Evolutionary conservation across 768 basidiomycete species (phyloP).

Genomic region (Punctularia strigosozonata): DNA sequence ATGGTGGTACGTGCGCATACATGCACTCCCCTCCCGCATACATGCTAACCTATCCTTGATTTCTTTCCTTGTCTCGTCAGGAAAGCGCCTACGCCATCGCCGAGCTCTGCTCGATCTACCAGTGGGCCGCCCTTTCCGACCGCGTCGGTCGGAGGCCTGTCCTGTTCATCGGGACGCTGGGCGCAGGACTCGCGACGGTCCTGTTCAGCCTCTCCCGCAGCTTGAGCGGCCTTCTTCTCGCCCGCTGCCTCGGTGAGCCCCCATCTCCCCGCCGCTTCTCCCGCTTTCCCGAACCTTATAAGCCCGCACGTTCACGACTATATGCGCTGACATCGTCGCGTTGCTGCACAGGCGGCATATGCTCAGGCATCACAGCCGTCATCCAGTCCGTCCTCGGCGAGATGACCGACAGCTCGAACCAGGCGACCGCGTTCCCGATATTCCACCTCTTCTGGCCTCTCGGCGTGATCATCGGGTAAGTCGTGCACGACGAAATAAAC

Average conservation of each 20-base stretch:
- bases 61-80: too few relatives aligned
- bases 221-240: conserved; percentile 32
- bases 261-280: too few relatives aligned
- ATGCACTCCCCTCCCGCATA: background rate
- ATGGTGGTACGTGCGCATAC: conserved; percentile 36
- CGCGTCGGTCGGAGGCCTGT: conserved; percentile 52
- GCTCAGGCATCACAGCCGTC: conserved; percentile 55
- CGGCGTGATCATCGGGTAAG: conserved; percentile 45
- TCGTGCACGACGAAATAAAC: conserved; percentile 3
- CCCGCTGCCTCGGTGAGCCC: conserved; percentile 41
- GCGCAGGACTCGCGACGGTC: conserved; percentile 38
- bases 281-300: too few relatives aligned
- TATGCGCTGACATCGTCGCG: too few relatives aligned
- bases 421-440: conserved; percentile 45
- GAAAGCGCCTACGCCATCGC: conserved; percentile 55
- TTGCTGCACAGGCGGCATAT: conserved; percentile 41
- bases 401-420: conserved; percentile 53
- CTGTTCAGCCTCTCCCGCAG: conserved; percentile 49
- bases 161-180: conserved; percentile 39
- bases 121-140: conserved; percentile 58
- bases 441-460: conserved; percentile 51
- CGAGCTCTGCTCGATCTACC: conserved; percentile 48
- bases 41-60: conserved; percentile 1
- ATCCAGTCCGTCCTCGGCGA: conserved; percentile 54
- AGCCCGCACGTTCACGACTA: too few relatives aligned